Percentiles rank a stretch among this genome's conserved stretches.
Evolutionary conservation across 2,329 filamentous ascomycete species (phyloP).

Genomic region (Camillea tinctor): DNA sequence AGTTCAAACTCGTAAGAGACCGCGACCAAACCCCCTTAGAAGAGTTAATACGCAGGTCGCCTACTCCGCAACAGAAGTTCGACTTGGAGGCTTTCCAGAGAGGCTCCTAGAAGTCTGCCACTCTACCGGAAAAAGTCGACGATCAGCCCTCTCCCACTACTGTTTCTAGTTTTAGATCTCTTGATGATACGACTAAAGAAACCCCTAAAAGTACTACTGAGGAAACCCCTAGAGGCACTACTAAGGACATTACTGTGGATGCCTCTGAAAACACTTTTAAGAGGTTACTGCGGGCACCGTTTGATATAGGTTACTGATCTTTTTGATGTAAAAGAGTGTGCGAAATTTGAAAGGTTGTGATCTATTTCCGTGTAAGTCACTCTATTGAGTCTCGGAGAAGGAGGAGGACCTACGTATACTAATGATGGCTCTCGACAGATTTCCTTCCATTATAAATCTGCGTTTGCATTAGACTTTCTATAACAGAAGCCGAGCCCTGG

Average conservation of each 20-base stretch:
- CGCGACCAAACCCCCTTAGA: constrained; percentile 17
- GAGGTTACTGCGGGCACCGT: too few species aligned
- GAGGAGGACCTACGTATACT: background rate
- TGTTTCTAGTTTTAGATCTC: background rate
- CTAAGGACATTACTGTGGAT: too few species aligned
- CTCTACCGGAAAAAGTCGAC: background rate
- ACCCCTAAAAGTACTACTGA: too few species aligned
- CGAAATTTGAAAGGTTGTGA: background rate
- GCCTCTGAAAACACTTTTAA: too few species aligned
- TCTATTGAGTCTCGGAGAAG: background rate
- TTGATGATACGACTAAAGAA: too few species aligned
- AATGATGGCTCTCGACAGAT: background rate
- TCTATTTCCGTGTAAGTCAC: background rate
- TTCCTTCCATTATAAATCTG: background rate
- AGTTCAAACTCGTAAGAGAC: constrained; percentile 23
- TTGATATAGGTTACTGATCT: background rate
- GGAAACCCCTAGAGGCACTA: too few species aligned
- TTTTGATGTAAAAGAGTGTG: background rate
- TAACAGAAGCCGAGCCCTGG: background rate
- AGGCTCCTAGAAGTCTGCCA: constrained; percentile 3
- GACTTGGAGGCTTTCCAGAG: constrained; percentile 5
- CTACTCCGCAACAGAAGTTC: constrained; percentile 17
- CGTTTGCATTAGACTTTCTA: too few species aligned
- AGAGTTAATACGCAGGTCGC: constrained; percentile 15
- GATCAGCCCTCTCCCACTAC: background rate